phyloP scores from a whole-genome alignment of 2,329 filamentous ascomycete species.

The Microdochium nivale region DNA sequence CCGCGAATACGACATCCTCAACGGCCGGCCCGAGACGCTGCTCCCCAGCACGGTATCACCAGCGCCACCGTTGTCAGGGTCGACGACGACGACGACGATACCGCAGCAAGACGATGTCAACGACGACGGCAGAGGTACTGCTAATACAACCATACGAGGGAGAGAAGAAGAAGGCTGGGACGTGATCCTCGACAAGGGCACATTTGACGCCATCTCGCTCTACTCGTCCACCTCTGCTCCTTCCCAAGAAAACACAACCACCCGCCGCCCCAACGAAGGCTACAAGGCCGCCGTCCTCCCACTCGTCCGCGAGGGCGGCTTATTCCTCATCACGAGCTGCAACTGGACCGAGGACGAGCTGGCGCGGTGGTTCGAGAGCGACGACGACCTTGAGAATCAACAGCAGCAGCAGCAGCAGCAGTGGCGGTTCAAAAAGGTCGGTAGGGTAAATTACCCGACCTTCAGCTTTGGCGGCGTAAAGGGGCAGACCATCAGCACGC shows the following conservation, averaged over 20 bases:
- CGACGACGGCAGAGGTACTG: too few relatives aligned
- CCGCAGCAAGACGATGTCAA: not conserved
- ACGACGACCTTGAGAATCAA: constrained; percentile 12
- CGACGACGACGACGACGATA: constrained; percentile 17
- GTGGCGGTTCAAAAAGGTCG: constrained; percentile 49
- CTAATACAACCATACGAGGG: too few relatives aligned
- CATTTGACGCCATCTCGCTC: constrained; percentile 91
- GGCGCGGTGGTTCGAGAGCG: constrained; percentile 63
- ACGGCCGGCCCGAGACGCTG: constrained; percentile 26
- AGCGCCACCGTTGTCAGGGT: constrained; percentile 18
- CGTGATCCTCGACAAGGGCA: constrained; percentile 94
- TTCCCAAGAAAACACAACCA: constrained; percentile 37
- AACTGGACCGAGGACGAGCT: constrained; percentile 96
- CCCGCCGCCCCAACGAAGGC: constrained; percentile 57
- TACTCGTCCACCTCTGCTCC: constrained; percentile 18
- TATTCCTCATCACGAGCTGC: constrained; percentile 85
- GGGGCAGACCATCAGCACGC: constrained; percentile 79
- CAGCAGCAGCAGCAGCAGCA: constrained; percentile 14
- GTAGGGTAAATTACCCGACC: constrained; percentile 68
- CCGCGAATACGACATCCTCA: constrained; percentile 55
- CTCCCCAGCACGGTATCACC: constrained; percentile 11
- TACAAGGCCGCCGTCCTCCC: constrained; percentile 63
- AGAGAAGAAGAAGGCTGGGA: constrained; percentile 55
- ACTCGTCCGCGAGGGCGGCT: constrained; percentile 62
- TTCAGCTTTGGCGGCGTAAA: constrained; percentile 86